Base-by-base conservation (phyloP, 208 protist genomes). In the Acanthamoeba healyi region DNA sequence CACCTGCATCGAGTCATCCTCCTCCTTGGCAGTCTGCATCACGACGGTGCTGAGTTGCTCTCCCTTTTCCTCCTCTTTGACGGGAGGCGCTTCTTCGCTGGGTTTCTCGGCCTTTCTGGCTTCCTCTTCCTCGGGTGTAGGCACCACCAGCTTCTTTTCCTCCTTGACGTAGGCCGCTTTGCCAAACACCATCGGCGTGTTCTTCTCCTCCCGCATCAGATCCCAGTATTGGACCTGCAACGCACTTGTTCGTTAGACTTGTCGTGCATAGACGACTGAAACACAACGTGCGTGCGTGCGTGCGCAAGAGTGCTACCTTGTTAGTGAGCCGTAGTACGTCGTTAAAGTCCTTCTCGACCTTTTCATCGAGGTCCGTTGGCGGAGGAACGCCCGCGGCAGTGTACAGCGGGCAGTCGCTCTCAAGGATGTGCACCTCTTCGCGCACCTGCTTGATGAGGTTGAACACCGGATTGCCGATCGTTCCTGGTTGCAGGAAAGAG, bases 321-420 rank as follows among this genome's bases (percentile, higher is more conserved):
- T 58, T 82, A 22, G 89, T 93, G 42, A 65, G 44, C 46, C 44
- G 24, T 29, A 93, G 51, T 9, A 82, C 70, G 26, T 93, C 49
- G 70, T 93, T 93, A n/a, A 93, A 93, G 34, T 46, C 89, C 42
- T 93, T 56, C 29, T 93, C 89, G 65, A 93, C 67, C 51, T 54
- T 40, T 61, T 77, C 42, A 29, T 93, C 89, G 34, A 82, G 9
- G n/a, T 77, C 88, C n/a, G 24, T 3, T 9, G 89, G 89, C 24
- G 67, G 46, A n/a, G 46, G 63, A 49, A 49, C 26, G 42, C 89
- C 89, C 26, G 40, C 67, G 14, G 67, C 17, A 24, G 42, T 56
- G 46, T 65, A 93, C 89, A 93, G 36, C 12, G 65, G 89, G 40
- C 89, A 93, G 36, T 38, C 89, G 44, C 44, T 56, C 36, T 82